Base-by-base conservation (phyloP, 2,329 filamentous ascomycete species). In the Colletotrichum sp. region DNA sequence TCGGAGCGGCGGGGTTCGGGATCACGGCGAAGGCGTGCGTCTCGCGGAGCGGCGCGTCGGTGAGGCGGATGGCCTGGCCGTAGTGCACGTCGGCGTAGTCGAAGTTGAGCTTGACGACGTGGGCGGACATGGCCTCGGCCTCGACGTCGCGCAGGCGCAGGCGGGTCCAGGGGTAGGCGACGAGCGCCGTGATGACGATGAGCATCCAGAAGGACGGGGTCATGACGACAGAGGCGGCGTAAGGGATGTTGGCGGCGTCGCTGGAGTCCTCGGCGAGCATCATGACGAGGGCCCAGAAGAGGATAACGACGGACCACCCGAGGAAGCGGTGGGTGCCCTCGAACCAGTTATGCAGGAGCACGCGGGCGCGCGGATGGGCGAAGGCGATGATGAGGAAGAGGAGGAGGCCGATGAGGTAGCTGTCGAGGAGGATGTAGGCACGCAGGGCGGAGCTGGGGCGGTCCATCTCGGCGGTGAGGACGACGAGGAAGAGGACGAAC, bases 1-100 rank as follows among this genome's bases (percentile, higher is more conserved):
- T 32, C 18, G 72, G 21, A 5, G 77, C 63, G n/a, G 24, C 52
- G 4, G 90, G 87, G 75, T 91, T 89, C 2, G 93, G 92, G 76
- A 96, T 94, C 2, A 93, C 93, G 58, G 94, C 94, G 81, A 96
- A 96, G 1, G 92, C 91, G 84, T 96, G 94, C 88, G 93, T 95
- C 83, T 96, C 94, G 10, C 89, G 84, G 52, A 95, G 86, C 0
- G 94, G 93, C 10, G 88, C 87, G 69, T 89, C 88, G 5, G 93
- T 90, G 28, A 95, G 84, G 55, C 93, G 91, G 68, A 91, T 87
- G 61, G 88, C 89, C 72, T 89, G 88, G 77, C 91, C 88, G 73
- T 89, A 87, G 68, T 89, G 87, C 10, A 92, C 91, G 26, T 90
- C 87, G 21, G 90, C 89, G 83, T 94, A 92, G 80, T 88, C 86